Evolutionary conservation across 257 asterid genomes (phyloP).

Genomic region (Craterostigma plantagineum): DNA sequence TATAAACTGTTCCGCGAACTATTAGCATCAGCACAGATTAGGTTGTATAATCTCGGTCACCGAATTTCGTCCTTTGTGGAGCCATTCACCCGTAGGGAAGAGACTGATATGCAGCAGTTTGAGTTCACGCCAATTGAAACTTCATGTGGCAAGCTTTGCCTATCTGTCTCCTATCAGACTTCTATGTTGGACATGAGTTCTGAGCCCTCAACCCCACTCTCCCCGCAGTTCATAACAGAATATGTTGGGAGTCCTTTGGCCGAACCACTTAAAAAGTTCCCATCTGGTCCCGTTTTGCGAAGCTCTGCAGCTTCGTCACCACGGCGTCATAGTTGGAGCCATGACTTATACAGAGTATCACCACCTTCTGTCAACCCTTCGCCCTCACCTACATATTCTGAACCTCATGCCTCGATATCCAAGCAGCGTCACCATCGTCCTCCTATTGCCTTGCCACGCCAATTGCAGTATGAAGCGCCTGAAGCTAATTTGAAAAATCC

Average conservation of each 20-base stretch:
- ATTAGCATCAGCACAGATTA: slow-evolving; percentile 43
- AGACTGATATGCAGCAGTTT: slow-evolving; percentile 68
- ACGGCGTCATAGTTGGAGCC: slow-evolving; percentile 89
- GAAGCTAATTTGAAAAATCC: slow-evolving; percentile 25
- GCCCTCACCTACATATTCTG: slow-evolving; percentile 72
- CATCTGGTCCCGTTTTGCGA: slow-evolving; percentile 35
- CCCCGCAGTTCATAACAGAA: slow-evolving; percentile 66
- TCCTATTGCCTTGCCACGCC: slow-evolving; percentile 36
- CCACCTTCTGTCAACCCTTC: slow-evolving; percentile 52
- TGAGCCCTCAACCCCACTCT: slow-evolving; percentile 68
- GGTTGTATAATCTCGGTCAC: slow-evolving; percentile 45
- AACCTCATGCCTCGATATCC: slow-evolving; percentile 25
- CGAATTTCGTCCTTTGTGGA: slow-evolving; percentile 66
- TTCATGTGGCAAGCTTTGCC: slow-evolving; percentile 70
- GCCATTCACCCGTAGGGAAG: slow-evolving; percentile 70
- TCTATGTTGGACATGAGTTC: slow-evolving; percentile 43
- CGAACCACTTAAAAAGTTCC: slow-evolving; percentile 59
- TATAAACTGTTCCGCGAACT: slow-evolving; percentile 72
- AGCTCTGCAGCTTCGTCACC: slow-evolving; percentile 41
- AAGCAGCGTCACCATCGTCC: slow-evolving; percentile 11
- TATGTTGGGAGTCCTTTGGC: slow-evolving; percentile 93
- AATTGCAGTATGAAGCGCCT: slow-evolving; percentile 26
- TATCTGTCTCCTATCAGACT: slow-evolving; percentile 55
- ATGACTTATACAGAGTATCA: slow-evolving; percentile 52
- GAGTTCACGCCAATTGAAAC: slow-evolving; percentile 71